Conservation (phyloP, 2,329 filamentous ascomycete genomes). For the Gliomastix tumulicola region DNA sequence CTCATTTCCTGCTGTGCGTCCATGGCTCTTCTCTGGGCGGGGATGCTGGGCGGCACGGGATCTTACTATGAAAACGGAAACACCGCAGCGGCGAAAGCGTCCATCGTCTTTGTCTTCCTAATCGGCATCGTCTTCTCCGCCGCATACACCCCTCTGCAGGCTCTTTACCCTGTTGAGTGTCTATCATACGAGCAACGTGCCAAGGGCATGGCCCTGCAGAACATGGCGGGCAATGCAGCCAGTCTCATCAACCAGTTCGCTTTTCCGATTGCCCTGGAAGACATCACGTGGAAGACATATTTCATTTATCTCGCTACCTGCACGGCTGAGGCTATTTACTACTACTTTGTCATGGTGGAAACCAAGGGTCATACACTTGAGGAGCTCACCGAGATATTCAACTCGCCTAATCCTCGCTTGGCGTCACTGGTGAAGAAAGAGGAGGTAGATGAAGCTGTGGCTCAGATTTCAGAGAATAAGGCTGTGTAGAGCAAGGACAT, state of each 20-base stretch:
- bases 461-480: neutral
- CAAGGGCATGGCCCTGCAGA: conserved; percentile 47
- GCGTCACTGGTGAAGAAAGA: conserved; percentile 16
- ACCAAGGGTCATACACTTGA: conserved; percentile 42
- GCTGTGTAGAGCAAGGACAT: too few relatives aligned
- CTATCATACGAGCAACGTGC: conserved; percentile 46
- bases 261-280: conserved; percentile 36
- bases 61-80: conserved; percentile 14
- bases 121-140: conserved; percentile 44
- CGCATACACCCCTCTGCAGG: conserved; percentile 23
- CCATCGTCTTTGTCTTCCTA: conserved; percentile 42
- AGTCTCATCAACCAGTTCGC: conserved; percentile 37
- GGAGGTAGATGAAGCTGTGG: neutral
- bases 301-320: conserved; percentile 41
- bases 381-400: conserved; percentile 48
- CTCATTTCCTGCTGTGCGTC: conserved; percentile 37
- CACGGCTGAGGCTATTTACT: conserved; percentile 13
- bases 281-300: conserved; percentile 47
- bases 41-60: conserved; percentile 26
- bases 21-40: conserved; percentile 40
- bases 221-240: conserved; percentile 33
- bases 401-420: conserved; percentile 22
- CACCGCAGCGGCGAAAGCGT: conserved; percentile 29
- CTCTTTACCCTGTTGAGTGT: conserved; percentile 45
- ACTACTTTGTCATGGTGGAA: conserved; percentile 18